Evolutionary conservation across 192 early-diverging fungal genomes (phyloP).

Genomic region (Coemansia sp.): DNA sequence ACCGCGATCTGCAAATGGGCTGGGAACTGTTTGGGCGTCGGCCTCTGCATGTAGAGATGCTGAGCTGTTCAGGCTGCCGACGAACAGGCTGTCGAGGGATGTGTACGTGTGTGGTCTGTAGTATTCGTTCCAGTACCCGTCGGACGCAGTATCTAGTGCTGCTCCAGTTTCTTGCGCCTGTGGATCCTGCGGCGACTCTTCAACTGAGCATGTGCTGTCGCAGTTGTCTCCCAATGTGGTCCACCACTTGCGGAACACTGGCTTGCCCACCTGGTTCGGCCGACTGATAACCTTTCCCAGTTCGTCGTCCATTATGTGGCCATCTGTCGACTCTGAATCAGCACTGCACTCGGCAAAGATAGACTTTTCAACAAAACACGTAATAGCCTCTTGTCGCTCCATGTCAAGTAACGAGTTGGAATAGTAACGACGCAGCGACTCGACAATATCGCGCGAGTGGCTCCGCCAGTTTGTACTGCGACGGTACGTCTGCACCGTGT

Average conservation of each 20-base stretch:
- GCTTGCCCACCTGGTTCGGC: conserved; percentile 45
- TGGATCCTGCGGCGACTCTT: background rate
- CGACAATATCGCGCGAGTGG: conserved; percentile 95
- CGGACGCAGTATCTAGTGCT: conserved; percentile 14
- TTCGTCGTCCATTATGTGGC: background rate
- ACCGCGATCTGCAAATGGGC: conserved; percentile 41
- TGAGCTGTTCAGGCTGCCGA: conserved; percentile 86
- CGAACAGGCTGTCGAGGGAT: conserved; percentile 75
- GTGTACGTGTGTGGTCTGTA: conserved; percentile 80
- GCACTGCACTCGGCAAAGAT: conserved; percentile 30
- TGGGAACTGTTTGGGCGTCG: conserved; percentile 27
- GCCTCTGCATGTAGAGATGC: conserved; percentile 31
- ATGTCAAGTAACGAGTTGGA: conserved; percentile 94
- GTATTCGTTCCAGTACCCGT: conserved; percentile 82
- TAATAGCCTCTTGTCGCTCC: conserved; percentile 97
- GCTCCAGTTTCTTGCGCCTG: background rate
- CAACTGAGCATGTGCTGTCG: background rate
- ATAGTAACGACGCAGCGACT: conserved; percentile 87
- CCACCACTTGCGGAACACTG: conserved; percentile 45
- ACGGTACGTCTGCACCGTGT: conserved; percentile 96
- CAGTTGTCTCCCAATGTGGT: conserved; percentile 24
- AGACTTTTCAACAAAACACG: conserved; percentile 68
- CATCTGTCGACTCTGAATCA: conserved; percentile 6
- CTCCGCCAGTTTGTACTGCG: conserved; percentile 93
- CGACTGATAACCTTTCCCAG: conserved; percentile 10